phyloP scores from a whole-genome alignment of 2,329 filamentous ascomycete genomes.

The Clarireedia hainanense region DNA sequence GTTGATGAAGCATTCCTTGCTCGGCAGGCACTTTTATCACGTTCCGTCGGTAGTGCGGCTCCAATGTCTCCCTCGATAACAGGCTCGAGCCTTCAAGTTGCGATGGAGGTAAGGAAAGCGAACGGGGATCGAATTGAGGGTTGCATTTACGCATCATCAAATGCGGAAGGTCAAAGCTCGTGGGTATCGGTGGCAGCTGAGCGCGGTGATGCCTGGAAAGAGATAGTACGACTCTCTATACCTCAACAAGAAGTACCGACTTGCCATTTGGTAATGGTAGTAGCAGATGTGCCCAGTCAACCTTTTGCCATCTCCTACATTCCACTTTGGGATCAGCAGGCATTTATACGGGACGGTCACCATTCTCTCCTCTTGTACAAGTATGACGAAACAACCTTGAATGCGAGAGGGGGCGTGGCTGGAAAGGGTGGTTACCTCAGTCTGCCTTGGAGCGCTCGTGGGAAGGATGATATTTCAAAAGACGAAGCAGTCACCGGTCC shows the following conservation, averaged over 20 bases:
- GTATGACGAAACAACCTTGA: slow-evolving; percentile 84
- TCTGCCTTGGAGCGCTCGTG: slow-evolving; percentile 68
- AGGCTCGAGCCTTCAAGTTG: slow-evolving; percentile 75
- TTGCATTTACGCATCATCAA: slow-evolving; percentile 82
- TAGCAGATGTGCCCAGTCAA: slow-evolving; percentile 77
- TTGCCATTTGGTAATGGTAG: slow-evolving; percentile 81
- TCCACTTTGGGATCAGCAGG: slow-evolving; percentile 85
- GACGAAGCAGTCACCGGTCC: slow-evolving; percentile 69
- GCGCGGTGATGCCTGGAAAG: slow-evolving; percentile 75
- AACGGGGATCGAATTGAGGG: slow-evolving; percentile 77
- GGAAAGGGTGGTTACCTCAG: slow-evolving; percentile 83
- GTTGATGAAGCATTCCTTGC: slow-evolving; percentile 72
- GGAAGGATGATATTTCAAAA: slow-evolving; percentile 58
- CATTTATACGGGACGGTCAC: slow-evolving; percentile 78
- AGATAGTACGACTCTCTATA: slow-evolving; percentile 77
- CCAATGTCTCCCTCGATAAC: slow-evolving; percentile 54
- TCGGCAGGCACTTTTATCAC: slow-evolving; percentile 62
- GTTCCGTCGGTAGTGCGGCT: slow-evolving; percentile 66
- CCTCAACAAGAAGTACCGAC: slow-evolving; percentile 71
- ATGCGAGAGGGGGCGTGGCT: slow-evolving; percentile 47
- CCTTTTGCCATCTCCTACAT: slow-evolving; percentile 91
- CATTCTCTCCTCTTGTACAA: slow-evolving; percentile 80
- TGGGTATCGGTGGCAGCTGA: slow-evolving; percentile 83
- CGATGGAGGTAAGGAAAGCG: slow-evolving; percentile 74
- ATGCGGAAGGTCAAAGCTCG: slow-evolving; percentile 67